Evolutionary conservation across 129 eudicot genomes (phyloP).

Genomic region (sunflower (Helianthus annuus)): HanXRQr2.0-SUNRISE NC_035441.2:180641183-180641682

Average conservation of each 20-base stretch:
- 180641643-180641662: background rate
- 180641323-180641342: conserved; percentile 2
- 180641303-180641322: background rate
- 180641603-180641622: background rate
- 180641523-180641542: conserved; percentile 52
- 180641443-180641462: conserved; percentile 61
- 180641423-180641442: conserved; percentile 64
- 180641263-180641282: background rate
- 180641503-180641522: conserved; percentile 55
- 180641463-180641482: conserved; percentile 57
- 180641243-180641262: background rate
- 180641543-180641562: background rate
- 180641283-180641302: background rate
- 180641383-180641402: conserved; percentile 69
- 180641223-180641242: background rate
- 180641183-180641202: background rate
- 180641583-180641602: background rate
- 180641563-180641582: background rate
- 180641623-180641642: background rate
- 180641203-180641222: background rate
- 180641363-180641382: conserved; percentile 50
- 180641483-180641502: conserved; percentile 66
- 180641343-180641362: background rate
- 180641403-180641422: conserved; percentile 66
- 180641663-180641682: background rate